phyloP scores from a whole-genome alignment of 2,329 filamentous ascomycete species.

The Colletotrichum chrysophilum region DNA sequence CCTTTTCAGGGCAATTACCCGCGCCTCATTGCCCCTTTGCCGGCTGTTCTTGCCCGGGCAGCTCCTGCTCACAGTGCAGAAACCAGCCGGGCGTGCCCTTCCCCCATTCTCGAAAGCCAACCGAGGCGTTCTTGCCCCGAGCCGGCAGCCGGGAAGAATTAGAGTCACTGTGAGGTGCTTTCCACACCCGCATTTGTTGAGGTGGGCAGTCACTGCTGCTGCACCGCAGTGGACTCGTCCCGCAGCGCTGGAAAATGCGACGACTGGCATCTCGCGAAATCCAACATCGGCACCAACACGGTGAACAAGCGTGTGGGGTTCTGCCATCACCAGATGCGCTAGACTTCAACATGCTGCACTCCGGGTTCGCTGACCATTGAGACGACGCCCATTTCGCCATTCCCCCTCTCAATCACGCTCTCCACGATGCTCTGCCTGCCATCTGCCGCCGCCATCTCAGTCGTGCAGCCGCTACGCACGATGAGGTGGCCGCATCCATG shows the following conservation, averaged over 20 bases:
- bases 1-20: not conserved
- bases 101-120: not conserved
- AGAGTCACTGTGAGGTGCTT: not conserved
- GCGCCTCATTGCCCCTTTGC: not conserved
- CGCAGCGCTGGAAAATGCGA: constrained; percentile 7
- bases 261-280: not conserved
- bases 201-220: not conserved
- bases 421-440: not conserved
- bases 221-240: not conserved
- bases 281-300: not conserved
- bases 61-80: not conserved
- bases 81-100: not conserved
- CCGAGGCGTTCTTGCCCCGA: constrained; percentile 8
- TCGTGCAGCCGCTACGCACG: constrained; percentile 3
- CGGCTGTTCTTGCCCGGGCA: constrained; percentile 9
- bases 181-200: constrained; percentile 1
- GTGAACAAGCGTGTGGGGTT: not conserved
- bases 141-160: not conserved
- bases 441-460: not conserved
- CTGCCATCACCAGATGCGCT: not conserved
- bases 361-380: constrained; percentile 4
- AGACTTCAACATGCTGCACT: not conserved
- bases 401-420: constrained; percentile 2
- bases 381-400: constrained; percentile 7
- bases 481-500: constrained; percentile 6